Evolutionary conservation across 1,284 basidiomycete genomes (phyloP), one percentile per base, ranked within the genome.

Genomic region (Ceraceosorus guamensis): DNA sequence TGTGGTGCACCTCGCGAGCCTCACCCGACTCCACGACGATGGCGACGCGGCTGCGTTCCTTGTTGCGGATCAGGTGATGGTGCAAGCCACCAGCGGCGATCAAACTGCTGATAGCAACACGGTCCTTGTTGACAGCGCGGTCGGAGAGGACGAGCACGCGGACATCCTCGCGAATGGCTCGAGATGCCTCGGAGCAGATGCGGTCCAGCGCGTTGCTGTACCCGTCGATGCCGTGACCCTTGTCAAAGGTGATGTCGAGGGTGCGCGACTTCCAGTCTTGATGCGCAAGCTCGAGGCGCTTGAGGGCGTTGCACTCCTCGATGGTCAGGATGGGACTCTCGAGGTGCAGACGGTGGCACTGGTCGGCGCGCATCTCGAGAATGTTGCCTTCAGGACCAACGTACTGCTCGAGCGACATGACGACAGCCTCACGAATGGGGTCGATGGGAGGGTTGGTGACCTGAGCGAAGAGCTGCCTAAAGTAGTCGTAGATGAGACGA

Each of bases 371-470:
- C 70, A 72, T 72, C 58, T 70, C 71, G 39, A 73, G 66, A 18
- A 73, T 56, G 60, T 73, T 73, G 49, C 71, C 71, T 62, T 73
- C 70, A 14, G 71, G 71, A 37, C 71, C 71, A 35, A 73, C 63
- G 56, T 71, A 72, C 59, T 71, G 68, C 53, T 71, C 70, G 50
- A 73, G 65, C 48, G 70, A 72, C 71, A 73, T 73, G 64, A 73
- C 71, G 46, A 73, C 61, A 7, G 70, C 56, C 61, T 73, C 71
- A 50, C 71, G 70, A 47, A 73, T 73, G 30, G 71, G 71, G 60
- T 73, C 71, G 52, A 73, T 73, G 32, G 71, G 71, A 51, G 71
- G 71, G 62, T 73, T 73, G 60, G 71, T 73, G 53, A 73, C 71
- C 62, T 73, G 71, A 50, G 71, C 71, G 45, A 73, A 73, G 47